These are phyloP conservation scores for Penstemon eatonii DNA, from an alignment of 257 asterid genomes.

Conservation along the genomic window DNA sequence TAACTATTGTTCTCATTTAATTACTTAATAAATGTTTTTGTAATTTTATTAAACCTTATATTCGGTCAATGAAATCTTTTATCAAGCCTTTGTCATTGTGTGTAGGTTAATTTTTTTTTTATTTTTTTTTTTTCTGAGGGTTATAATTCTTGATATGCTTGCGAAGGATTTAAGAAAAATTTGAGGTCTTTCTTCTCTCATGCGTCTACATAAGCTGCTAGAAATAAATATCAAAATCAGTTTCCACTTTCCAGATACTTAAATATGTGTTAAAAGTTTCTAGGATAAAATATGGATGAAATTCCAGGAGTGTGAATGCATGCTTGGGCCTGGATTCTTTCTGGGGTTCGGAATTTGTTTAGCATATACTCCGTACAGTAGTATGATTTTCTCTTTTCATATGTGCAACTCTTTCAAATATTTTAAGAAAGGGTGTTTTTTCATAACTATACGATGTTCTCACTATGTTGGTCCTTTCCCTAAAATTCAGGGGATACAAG, in stretches of 20 bases:
- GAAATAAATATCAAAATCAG: not conserved
- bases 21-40: not conserved
- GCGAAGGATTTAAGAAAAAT: not conserved
- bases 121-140: not conserved
- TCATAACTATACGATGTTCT: not conserved
- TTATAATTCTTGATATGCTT: not conserved
- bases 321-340: not conserved
- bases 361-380: too few relatives aligned
- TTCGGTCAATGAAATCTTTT: too few relatives aligned
- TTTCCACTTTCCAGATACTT: not conserved
- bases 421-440: conserved; percentile 4
- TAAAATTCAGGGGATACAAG: conserved; percentile 81
- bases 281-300: not conserved
- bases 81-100: too few relatives aligned
- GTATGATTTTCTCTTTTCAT: not conserved
- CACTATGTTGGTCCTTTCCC: not conserved
- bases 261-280: not conserved
- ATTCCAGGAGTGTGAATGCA: conserved; percentile 3
- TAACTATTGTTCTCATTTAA: not conserved
- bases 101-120: too few relatives aligned
- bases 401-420: not conserved
- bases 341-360: not conserved
- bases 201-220: conserved; percentile 16
- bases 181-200: not conserved
- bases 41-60: not conserved